phyloP scores from a whole-genome alignment of 257 asterid species.

The Ocimum tenuiflorum region DNA sequence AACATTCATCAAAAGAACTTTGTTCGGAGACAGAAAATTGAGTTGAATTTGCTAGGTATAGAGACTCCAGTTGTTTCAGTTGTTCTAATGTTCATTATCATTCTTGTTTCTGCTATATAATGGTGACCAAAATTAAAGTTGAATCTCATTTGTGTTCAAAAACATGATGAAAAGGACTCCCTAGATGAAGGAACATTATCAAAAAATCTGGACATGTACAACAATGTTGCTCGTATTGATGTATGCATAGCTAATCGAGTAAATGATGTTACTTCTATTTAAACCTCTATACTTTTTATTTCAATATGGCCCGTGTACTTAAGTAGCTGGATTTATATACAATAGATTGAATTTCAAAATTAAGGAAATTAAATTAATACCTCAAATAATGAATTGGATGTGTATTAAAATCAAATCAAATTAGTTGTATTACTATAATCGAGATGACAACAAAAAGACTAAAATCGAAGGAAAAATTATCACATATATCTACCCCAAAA shows the following conservation, averaged over 20 bases:
- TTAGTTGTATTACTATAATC: too few species aligned
- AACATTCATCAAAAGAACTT: conserved; percentile 44
- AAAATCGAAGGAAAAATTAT: too few species aligned
- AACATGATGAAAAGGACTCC: conserved; percentile 7
- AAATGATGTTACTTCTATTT: background rate
- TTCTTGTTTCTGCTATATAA: background rate
- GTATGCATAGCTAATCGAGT: background rate
- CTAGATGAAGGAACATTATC: conserved; percentile 9
- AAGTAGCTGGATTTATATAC: too few species aligned
- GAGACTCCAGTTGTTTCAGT: conserved; percentile 28
- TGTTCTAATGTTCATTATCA: background rate
- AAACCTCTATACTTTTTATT: background rate
- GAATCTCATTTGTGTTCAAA: conserved; percentile 11
- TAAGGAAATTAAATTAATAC: too few species aligned
- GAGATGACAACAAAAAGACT: too few species aligned
- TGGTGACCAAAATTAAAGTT: background rate
- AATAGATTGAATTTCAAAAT: too few species aligned
- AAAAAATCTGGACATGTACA: background rate
- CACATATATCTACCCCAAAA: too few species aligned
- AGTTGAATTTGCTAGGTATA: conserved; percentile 22
- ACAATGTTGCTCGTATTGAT: background rate
- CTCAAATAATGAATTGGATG: too few species aligned
- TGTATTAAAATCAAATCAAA: too few species aligned
- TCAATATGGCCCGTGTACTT: background rate
- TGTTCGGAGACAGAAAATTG: conserved; percentile 22